Evolutionary conservation across 2,329 filamentous ascomycete genomes (phyloP), one percentile per base, ranked within the genome.

Genomic region (Macrophomina phaseolina): DNA sequence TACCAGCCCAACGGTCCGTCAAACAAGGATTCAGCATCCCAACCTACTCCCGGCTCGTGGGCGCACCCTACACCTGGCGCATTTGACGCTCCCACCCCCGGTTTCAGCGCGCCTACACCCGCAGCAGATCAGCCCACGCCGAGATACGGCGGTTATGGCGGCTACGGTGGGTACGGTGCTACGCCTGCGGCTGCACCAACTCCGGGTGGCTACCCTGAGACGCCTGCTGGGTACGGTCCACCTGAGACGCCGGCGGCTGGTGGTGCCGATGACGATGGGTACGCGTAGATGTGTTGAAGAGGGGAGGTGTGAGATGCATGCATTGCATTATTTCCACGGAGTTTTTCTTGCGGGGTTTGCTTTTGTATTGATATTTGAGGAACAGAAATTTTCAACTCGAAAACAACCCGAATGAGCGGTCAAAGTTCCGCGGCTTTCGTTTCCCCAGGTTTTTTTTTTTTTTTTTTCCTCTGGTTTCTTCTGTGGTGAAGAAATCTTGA

Each of bases 201-300:
- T n/a, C 88, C 88, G 4, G 82, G 82, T 9, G 81, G 79, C 14
- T 84, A 82, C 67, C 88, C 87, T 1, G 89, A 89, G 4, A 82
- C 81, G 5, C 79, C 79, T 1, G 66, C 38, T 75, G 73, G 16
- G 68, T 74, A 32, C 75, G 82, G 83, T 34, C 82, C 86, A 1
- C 88, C 89, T 34, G 88, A 87, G 23, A 87, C 86, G 3, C 86
- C 85, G 61, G 85, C 84, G 14, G 58, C 42, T 28, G 85, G 84
- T 48, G 75, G 65, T 49, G 75, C 63, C 8, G 75, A 79, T 60
- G 80, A 82, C 71, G 80, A 76, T 34, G 71, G 77, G 60, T 83
- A 82, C 71, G 78, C 78, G 63, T 79, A 70, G 60, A 8, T 1
- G 7, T 49, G 58, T 30, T 23, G 45, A 23, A 32, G 34, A n/a